Evolutionary conservation across 1,139 yeast genomes (phyloP), one percentile per base, ranked within the genome.

Genomic region (Sugiyamaella novakii): DNA sequence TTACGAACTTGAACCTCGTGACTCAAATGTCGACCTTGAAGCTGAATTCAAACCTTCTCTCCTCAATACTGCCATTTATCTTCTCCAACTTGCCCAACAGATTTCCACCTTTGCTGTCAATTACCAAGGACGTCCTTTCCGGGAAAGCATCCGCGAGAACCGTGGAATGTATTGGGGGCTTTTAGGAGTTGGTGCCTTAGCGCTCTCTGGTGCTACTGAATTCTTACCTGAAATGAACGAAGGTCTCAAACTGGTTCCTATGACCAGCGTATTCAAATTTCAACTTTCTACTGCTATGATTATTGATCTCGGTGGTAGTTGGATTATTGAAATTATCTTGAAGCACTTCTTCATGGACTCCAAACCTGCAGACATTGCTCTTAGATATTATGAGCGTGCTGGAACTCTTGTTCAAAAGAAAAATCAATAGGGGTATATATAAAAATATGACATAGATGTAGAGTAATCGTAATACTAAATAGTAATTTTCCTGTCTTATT

Each of bases 101-200:
- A 95, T 94, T 42, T 87, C 97, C 10, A 92, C 99, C 0, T 92
- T 92, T 74, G 97, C 97, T 12, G 97, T 94, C 53, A 92, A 92
- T 72, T 92, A 92, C 70, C 96, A 88, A 73, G 99, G 99, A 44
- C 82, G 86, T 59, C 99, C 99, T 47, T 94, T 94, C 75, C 84
- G 95, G 67, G 96, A 94, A 72, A 82, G 89, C 54, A 85, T 92
- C 61, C 76, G 77, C 51, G 95, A 84, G 69, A 92, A 92, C 73
- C 87, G 84, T 72, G 98, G 98, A 57, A 92, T 92, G 98, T 92
- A 85, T 72, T 92, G 87, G 63, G 98, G 99, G 24, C 77, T 92
- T 54, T 67, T 92, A 41, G 96, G 96, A 58, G 98, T 92, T 60
- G 87, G 95, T 30, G 88, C 79, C 36, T 77, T 92, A 61, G 95